Evolutionary conservation across 1,139 yeast genomes (phyloP), one percentile per base, ranked within the genome.

Genomic region (Geotrichum macrosporum): DNA sequence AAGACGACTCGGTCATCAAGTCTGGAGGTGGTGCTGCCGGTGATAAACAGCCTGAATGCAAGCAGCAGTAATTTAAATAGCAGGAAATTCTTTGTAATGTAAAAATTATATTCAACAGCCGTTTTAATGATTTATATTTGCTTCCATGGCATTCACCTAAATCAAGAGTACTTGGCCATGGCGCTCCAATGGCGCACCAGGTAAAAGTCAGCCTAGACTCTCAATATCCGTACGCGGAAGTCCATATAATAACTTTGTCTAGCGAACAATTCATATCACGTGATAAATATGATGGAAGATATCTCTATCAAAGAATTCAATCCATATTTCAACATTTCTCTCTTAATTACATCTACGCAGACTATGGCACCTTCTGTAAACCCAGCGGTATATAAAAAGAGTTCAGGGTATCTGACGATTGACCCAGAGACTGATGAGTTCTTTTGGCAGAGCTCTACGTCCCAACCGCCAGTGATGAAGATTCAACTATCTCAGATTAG

Each of bases 1-100:
- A 69, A 2, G 77, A 66, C 10, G 73, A 64, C 5, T 26, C 22
- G 13, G 42, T 36, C 29, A 46, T 46, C 41, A 46, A 35, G 36
- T 26, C 44, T 19, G 49, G 49, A 27, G 66, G 59, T 8, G 66
- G 58, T 12, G 64, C 64, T 19, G 65, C 56, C 8, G 63, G 55
- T 32, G 42, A 35, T 29, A 19, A 38, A 29, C 44, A 44, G 37
- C 38, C 44, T 29, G 47, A 40, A 19, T 40, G 50, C 30, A 39
- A 40, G 34, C 48, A 47, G 37, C 49, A 46, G 43, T 45, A 45
- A 26, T 13, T 21, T 4, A 16, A 13, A 19, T 15, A 21, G 19
- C 19, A 22, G 30, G 20, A 35, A 35, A 22, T 35, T 12, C 8
- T 5, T 30, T 30, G n/a, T n/a, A 30, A 30, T 30, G 33, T 30